These are phyloP conservation scores for Cicer chorassanicum DNA, from an alignment of 306 rosid genomes.

Conservation along the genomic window DNA sequence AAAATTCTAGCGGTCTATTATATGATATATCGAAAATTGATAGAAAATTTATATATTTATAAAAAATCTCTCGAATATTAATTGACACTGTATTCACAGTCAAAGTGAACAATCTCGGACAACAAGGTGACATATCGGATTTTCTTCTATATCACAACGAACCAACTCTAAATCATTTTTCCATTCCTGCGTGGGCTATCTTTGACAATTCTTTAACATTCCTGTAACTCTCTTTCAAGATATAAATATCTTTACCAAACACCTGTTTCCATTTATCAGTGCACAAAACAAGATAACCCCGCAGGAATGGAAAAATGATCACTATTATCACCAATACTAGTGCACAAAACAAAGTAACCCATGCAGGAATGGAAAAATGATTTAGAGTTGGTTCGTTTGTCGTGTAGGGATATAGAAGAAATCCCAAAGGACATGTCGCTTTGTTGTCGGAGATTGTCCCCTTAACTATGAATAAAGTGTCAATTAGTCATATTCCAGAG, in stretches of 20 bases:
- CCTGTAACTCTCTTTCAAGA: background rate
- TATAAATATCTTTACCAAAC: constrained; percentile 26
- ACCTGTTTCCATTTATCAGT: constrained; percentile 1
- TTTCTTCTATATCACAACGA: background rate
- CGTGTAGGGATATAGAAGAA: too few species aligned
- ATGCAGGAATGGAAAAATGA: too few species aligned
- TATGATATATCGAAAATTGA: background rate
- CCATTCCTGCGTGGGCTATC: background rate
- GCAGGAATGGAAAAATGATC: too few species aligned
- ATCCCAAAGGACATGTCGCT: too few species aligned
- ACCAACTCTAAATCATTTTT: constrained; percentile 15
- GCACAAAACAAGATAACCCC: too few species aligned
- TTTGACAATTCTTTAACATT: background rate
- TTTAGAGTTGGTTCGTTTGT: too few species aligned
- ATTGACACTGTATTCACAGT: background rate
- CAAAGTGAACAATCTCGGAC: constrained; percentile 17
- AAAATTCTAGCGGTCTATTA: background rate
- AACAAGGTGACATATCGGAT: background rate
- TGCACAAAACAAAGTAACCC: too few species aligned
- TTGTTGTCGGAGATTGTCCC: too few species aligned
- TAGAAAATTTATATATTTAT: background rate
- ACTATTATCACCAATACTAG: background rate
- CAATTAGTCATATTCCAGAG: too few species aligned
- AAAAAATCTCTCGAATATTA: constrained; percentile 13
- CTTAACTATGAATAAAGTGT: too few species aligned